Evolutionary conservation across 768 basidiomycete genomes (phyloP).

Genomic region (Amanita thiersii): DNA sequence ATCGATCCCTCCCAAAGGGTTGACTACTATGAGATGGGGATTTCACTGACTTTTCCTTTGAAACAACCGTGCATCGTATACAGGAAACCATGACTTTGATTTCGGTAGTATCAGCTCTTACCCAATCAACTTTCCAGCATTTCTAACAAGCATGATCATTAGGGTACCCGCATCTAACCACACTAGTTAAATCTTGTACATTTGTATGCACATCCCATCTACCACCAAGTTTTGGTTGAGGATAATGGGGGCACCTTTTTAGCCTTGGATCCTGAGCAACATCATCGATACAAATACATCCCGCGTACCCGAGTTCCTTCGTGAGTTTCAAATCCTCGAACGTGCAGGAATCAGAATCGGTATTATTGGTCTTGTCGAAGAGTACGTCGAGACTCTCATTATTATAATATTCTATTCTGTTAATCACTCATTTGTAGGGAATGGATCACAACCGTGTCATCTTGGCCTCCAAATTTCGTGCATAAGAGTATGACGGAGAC

Average conservation of each 20-base stretch:
- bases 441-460: slow-evolving; percentile 82
- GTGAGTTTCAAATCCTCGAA: slow-evolving; percentile 61
- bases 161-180: slow-evolving; percentile 22
- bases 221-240: too few relatives aligned
- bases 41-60: slow-evolving; percentile 1
- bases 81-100: slow-evolving; percentile 93
- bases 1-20: slow-evolving; percentile 17
- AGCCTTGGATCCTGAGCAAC: slow-evolving; percentile 92
- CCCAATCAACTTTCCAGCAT: not conserved
- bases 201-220: slow-evolving; percentile 45
- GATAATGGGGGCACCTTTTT: slow-evolving; percentile 2
- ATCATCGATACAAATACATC: slow-evolving; percentile 66
- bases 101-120: slow-evolving; percentile 43
- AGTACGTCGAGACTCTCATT: slow-evolving; percentile 31
- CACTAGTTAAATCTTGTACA: slow-evolving; percentile 61
- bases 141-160: not conserved
- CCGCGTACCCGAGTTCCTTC: slow-evolving; percentile 49
- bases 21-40: too few relatives aligned
- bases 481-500: slow-evolving; percentile 71
- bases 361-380: slow-evolving; percentile 80
- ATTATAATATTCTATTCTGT: too few relatives aligned
- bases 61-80: slow-evolving; percentile 2
- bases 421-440: slow-evolving; percentile 39
- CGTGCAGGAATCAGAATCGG: slow-evolving; percentile 66
- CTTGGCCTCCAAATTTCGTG: slow-evolving; percentile 78